These are phyloP conservation scores for Paramecium octaurelia DNA, from an alignment of 73 alveolate genomes.

Conservation along the genomic window DNA sequence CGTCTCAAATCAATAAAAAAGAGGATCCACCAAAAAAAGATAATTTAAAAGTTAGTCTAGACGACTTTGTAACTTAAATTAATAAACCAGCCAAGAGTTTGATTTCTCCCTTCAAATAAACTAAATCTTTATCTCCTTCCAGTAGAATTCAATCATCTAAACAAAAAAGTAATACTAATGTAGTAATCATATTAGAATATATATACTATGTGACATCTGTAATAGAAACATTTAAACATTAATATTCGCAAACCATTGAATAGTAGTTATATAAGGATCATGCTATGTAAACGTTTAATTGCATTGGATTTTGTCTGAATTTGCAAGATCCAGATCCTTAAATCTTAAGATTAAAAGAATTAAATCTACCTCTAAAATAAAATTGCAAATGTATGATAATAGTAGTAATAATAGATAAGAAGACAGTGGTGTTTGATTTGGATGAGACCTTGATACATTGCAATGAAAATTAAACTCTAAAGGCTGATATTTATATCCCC, in stretches of 20 bases:
- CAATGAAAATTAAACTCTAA: slow-evolving; percentile 69
- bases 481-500: slow-evolving; percentile 69
- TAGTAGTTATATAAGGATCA: not conserved
- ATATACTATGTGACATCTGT: not conserved
- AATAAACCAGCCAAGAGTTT: not conserved
- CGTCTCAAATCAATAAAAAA: not conserved
- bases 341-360: not conserved
- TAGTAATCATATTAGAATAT: not conserved
- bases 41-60: not conserved
- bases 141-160: not conserved
- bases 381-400: not conserved
- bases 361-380: not conserved
- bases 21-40: slow-evolving; percentile 19
- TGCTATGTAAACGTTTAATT: slow-evolving; percentile 2
- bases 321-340: not conserved
- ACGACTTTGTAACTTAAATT: not conserved
- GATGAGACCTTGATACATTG: slow-evolving; percentile 95
- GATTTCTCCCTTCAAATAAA: not conserved
- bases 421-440: slow-evolving; percentile 81
- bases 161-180: not conserved
- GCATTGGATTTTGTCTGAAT: slow-evolving; percentile 30
- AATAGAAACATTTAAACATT: not conserved
- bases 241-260: not conserved
- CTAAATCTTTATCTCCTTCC: not conserved
- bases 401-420: not conserved